Conservation (phyloP, 306 rosid species). For the Lathyrus aphaca region DNA sequence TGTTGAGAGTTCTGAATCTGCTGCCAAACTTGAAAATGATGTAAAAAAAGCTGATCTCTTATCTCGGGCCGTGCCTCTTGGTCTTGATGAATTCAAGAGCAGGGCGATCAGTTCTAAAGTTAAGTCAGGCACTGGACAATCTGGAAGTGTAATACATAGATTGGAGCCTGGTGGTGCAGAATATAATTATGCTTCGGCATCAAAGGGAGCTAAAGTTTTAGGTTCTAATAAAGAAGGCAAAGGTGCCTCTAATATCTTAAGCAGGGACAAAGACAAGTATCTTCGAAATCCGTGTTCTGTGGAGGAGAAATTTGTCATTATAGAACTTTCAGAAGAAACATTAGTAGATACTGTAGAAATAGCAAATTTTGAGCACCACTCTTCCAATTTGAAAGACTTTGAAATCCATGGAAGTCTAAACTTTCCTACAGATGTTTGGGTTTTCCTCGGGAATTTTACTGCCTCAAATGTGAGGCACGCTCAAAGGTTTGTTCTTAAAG, state of each 20-base stretch:
- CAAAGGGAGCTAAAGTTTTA: conserved; percentile 99
- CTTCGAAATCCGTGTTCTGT: conserved; percentile 95
- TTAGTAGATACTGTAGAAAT: conserved; percentile 82
- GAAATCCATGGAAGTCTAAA: conserved; percentile 79
- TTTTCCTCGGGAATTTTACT: conserved; percentile 74
- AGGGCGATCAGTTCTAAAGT: conserved; percentile 66
- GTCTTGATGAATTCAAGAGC: conserved; percentile 97
- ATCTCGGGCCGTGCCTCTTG: conserved; percentile 64
- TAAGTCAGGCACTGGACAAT: conserved; percentile 57
- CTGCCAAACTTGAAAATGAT: conserved; percentile 56
- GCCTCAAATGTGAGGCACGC: conserved; percentile 84
- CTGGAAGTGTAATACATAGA: conserved; percentile 71
- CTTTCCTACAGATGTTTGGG: conserved; percentile 90
- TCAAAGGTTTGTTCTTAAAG: conserved; percentile 69
- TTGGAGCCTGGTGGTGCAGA: conserved; percentile 89
- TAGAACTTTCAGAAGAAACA: conserved; percentile 97
- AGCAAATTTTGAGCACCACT: conserved; percentile 92
- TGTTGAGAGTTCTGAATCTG: conserved; percentile 44
- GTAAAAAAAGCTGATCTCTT: conserved; percentile 53
- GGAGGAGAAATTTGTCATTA: conserved; percentile 75
- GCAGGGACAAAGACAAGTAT: conserved; percentile 86
- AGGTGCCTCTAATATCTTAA: conserved; percentile 88
- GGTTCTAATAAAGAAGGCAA: conserved; percentile 96
- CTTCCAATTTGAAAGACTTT: conserved; percentile 84
- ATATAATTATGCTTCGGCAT: conserved; percentile 90